A percentile compares a stretch with the other conserved stretches of the same genome.
Evolutionary conservation across 495 filamentous ascomycete genomes (phyloP).

Genomic region (Aspergillus avenaceus): DNA sequence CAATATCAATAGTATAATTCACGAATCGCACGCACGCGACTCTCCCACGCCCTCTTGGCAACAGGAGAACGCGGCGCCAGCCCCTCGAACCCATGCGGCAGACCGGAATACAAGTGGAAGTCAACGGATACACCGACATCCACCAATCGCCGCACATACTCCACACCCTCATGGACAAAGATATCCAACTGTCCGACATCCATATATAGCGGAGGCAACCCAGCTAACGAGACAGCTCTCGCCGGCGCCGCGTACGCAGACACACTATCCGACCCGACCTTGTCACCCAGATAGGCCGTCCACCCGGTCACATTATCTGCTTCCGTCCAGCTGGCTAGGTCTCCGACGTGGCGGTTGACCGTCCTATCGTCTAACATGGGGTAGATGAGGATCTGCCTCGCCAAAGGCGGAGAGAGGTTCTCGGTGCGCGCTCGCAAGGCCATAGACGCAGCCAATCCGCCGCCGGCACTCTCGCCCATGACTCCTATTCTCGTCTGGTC

Average conservation of each 20-base stretch:
- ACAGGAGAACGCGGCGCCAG: slow-evolving; percentile 5
- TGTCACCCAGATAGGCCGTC: slow-evolving; percentile 23
- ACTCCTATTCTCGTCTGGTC: slow-evolving; percentile 58
- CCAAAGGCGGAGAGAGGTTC: slow-evolving; percentile 30
- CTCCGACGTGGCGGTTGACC: slow-evolving; percentile 5
- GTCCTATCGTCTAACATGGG: slow-evolving; percentile 45
- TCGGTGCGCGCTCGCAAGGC: slow-evolving; percentile 39
- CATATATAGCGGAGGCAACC: slow-evolving; percentile 24
- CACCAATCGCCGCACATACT: slow-evolving; percentile 20
- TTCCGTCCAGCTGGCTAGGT: slow-evolving; percentile 14
- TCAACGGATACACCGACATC: slow-evolving; percentile 18
- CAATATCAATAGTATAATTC: too few relatives aligned
- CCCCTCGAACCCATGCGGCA: slow-evolving; percentile 25
- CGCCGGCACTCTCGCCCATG: slow-evolving; percentile 61
- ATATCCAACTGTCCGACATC: slow-evolving; percentile 24
- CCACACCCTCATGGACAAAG: slow-evolving; percentile 20
- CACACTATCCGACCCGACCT: slow-evolving; percentile 12
- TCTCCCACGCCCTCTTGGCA: neutral
- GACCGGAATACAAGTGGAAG: slow-evolving; percentile 26
- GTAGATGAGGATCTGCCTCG: slow-evolving; percentile 46
- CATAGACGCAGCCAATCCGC: slow-evolving; percentile 41
- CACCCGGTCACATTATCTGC: slow-evolving; percentile 26
- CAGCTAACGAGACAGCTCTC: slow-evolving; percentile 14
- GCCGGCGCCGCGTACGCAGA: slow-evolving; percentile 24
- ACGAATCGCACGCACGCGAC: neutral